Conservation (phyloP, 495 filamentous ascomycete species). For the Tuber magnatum region DNA sequence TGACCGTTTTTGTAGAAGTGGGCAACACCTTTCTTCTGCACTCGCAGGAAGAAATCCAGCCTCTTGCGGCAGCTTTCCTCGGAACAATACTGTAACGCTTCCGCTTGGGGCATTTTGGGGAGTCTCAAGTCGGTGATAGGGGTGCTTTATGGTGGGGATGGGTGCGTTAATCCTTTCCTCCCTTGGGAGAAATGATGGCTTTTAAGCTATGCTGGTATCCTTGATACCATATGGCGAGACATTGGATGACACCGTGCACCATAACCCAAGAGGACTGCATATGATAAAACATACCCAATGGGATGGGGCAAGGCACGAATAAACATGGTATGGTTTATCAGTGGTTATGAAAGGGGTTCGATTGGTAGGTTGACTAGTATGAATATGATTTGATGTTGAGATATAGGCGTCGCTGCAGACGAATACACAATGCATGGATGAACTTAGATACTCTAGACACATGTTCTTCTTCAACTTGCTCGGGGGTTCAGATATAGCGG, state of each 20-base stretch:
- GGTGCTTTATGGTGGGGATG: neutral
- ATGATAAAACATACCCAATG: neutral
- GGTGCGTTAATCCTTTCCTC: neutral
- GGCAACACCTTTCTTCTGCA: neutral
- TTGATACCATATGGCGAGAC: neutral
- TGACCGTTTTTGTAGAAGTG: neutral
- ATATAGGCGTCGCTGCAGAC: neutral
- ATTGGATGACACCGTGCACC: neutral
- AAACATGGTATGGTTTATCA: neutral
- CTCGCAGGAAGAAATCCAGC: neutral
- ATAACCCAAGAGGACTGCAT: neutral
- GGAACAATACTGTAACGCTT: neutral
- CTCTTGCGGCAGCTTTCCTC: neutral
- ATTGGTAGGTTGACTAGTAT: neutral
- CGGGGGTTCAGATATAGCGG: neutral
- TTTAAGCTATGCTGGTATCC: neutral
- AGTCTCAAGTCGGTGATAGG: neutral
- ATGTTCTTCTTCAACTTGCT: conserved; percentile 1
- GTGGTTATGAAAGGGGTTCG: neutral
- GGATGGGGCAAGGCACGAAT: neutral
- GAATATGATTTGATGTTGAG: neutral
- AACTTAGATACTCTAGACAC: neutral
- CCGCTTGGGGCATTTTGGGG: neutral
- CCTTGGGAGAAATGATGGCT: neutral
- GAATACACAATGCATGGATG: neutral